Conservation (phyloP, 208 protist species). For the Trypanosoma conorhini region DNA sequence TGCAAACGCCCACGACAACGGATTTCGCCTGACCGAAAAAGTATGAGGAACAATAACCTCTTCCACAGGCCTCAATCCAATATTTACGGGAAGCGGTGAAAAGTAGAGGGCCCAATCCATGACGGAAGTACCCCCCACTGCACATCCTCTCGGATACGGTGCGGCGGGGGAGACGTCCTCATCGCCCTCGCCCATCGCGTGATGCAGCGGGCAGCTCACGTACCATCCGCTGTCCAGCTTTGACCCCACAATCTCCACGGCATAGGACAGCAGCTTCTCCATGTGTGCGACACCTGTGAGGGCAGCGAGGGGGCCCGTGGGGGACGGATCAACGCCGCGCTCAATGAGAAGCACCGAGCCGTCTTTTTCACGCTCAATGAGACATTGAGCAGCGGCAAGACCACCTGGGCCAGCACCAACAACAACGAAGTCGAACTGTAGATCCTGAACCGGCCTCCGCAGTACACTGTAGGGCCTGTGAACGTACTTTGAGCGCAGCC, state of each 20-base stretch:
- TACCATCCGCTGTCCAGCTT: conserved; percentile 3
- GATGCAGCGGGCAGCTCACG: conserved; percentile 10
- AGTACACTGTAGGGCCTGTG: conserved; percentile 28
- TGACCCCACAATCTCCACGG: conserved; percentile 20
- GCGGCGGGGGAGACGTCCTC: not conserved
- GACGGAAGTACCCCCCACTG: conserved; percentile 51
- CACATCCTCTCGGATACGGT: conserved; percentile 23
- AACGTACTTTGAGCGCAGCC: conserved; percentile 34
- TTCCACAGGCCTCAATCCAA: not conserved
- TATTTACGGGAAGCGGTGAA: conserved; percentile 1
- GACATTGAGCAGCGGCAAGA: conserved; percentile 43
- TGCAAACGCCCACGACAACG: conserved; percentile 72
- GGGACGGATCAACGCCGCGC: conserved; percentile 28
- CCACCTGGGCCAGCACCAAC: conserved; percentile 79
- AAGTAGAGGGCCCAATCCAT: conserved; percentile 71
- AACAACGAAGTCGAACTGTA: conserved; percentile 68
- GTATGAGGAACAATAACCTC: conserved; percentile 25
- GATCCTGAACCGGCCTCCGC: not conserved
- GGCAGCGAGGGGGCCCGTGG: not conserved
- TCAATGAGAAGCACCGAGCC: conserved; percentile 60
- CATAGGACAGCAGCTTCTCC: conserved; percentile 19
- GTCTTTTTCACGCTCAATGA: conserved; percentile 31
- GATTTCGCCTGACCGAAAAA: conserved; percentile 40
- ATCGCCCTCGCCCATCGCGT: not conserved
- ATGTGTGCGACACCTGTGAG: conserved; percentile 1